Conservation (phyloP, 768 basidiomycete genomes). For the Paxillus ammoniavirescens region DNA sequence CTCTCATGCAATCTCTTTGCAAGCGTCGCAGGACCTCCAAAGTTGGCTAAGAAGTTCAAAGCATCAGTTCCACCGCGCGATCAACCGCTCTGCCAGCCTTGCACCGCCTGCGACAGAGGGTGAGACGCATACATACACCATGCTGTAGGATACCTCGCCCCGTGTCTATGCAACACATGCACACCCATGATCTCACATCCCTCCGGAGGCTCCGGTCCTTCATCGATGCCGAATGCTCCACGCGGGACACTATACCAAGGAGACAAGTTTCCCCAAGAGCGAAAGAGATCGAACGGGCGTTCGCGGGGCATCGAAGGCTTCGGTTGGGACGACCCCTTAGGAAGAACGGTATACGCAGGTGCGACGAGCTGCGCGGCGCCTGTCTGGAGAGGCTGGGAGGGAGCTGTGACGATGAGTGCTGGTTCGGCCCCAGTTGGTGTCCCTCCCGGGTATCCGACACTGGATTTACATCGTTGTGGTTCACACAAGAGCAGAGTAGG, state of each 20-base stretch:
- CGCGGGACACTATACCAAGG: slow-evolving; percentile 80
- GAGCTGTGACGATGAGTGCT: slow-evolving; percentile 69
- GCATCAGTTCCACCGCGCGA: slow-evolving; percentile 1
- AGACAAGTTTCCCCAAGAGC: slow-evolving; percentile 80
- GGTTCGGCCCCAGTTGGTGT: slow-evolving; percentile 83
- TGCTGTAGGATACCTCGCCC: slow-evolving; percentile 70
- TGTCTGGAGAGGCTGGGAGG: slow-evolving; percentile 74
- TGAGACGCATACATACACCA: slow-evolving; percentile 45
- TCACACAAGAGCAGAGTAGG: not conserved
- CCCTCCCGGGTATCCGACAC: slow-evolving; percentile 71
- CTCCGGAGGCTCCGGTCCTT: slow-evolving; percentile 65
- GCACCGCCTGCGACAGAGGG: not conserved
- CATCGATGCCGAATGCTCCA: slow-evolving; percentile 69
- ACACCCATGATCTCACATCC: slow-evolving; percentile 71
- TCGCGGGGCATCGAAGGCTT: slow-evolving; percentile 12
- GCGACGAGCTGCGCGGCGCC: slow-evolving; percentile 63
- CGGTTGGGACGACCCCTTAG: slow-evolving; percentile 7
- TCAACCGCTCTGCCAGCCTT: not conserved
- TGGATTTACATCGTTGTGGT: slow-evolving; percentile 1
- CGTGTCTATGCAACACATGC: slow-evolving; percentile 81
- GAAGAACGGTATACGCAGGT: slow-evolving; percentile 36
- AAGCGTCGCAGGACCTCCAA: slow-evolving; percentile 61
- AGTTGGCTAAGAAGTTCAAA: slow-evolving; percentile 40
- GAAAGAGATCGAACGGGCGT: slow-evolving; percentile 62
- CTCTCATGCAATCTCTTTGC: slow-evolving; percentile 52